Evolutionary conservation across 1,284 basidiomycete genomes (phyloP), one percentile per base, ranked within the genome.

Genomic region (Ceratorhiza oryzae-sativae): DNA sequence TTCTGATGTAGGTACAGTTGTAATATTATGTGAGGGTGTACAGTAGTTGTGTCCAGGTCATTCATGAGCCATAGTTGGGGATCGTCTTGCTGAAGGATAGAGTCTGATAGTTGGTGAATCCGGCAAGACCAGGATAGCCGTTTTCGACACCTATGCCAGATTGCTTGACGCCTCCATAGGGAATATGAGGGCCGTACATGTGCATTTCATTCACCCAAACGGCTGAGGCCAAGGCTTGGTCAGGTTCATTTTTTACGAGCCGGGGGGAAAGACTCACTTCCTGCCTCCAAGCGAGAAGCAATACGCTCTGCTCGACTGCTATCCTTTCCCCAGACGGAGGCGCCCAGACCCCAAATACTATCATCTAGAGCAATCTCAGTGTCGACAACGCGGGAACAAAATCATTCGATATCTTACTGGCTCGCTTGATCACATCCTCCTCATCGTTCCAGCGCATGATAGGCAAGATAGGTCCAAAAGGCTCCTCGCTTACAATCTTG

Each of bases 11-110:
- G 36, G 55, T 58, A 59, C 58, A 59, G 36, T n/a, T 15, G 36
- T 51, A 27, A 15, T 51, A 36, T 23, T 41, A 41, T 59, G 58
- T 10, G 9, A 41, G 8, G 58, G 23, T 42, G 8, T 9, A 39
- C 20, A 12, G 6, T n/a, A 15, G 39, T 10, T 20, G 15, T 25
- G 30, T n/a, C 23, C 18, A 23, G 20, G 30, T 18, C 41, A 25
- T 30, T 48, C 20, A 70, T 2, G 55, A 59, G 42, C 67, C 55
- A 39, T 58, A 97, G 12, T 30, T 59, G 18, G 67, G 41, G 23
- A 70, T 56, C 20, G 53, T 48, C 55, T 70, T 70, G 55, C 32
- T 58, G 10, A 59, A 42, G 45, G 67, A 56, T 15, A 70, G 25
- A 15, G 67, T 70, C 36, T 70, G 67, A 23, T 70, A 70, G 55